A percentile compares a stretch with the other conserved stretches of the same genome.
Evolutionary conservation across 192 early-diverging fungal species (phyloP).

Genomic region (Cetraspora pellucida): DNA sequence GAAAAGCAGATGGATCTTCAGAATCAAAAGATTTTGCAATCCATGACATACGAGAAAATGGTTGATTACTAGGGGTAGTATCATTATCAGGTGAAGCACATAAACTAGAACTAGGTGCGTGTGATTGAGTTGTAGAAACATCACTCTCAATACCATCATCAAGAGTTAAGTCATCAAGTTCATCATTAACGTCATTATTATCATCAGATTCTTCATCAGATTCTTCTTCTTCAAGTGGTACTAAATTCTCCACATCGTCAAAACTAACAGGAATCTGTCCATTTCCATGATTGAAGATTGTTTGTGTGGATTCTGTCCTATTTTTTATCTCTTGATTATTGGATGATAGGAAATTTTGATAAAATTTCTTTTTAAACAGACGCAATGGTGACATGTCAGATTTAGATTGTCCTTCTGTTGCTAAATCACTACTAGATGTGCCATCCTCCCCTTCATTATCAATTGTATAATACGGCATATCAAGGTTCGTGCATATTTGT

Average conservation of each 20-base stretch:
- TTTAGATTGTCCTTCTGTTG: not conserved
- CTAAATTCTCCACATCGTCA: too few relatives aligned
- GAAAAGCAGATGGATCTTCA: conserved; percentile 27
- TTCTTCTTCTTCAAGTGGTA: not conserved
- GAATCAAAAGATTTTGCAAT: conserved; percentile 31
- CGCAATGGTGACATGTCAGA: conserved; percentile 12
- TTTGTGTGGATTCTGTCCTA: too few relatives aligned
- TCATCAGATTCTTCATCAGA: not conserved
- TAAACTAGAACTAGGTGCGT: conserved; percentile 14
- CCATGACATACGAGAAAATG: not conserved
- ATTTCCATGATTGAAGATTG: too few relatives aligned
- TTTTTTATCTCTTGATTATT: not conserved
- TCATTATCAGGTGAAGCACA: not conserved
- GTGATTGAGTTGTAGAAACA: conserved; percentile 23
- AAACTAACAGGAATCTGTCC: not conserved
- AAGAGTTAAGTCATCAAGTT: conserved; percentile 18
- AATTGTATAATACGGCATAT: too few relatives aligned
- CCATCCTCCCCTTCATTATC: too few relatives aligned
- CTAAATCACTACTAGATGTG: not conserved
- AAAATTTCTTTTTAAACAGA: conserved; percentile 21
- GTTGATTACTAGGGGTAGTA: too few relatives aligned
- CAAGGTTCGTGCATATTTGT: too few relatives aligned
- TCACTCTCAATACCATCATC: conserved; percentile 10
- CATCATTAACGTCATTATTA: not conserved
- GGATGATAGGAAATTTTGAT: not conserved